A percentile compares a stretch with the other conserved stretches of the same genome.
phyloP scores from a whole-genome alignment of 179 eudicot genomes.

The Corrigiola litoralis region DNA sequence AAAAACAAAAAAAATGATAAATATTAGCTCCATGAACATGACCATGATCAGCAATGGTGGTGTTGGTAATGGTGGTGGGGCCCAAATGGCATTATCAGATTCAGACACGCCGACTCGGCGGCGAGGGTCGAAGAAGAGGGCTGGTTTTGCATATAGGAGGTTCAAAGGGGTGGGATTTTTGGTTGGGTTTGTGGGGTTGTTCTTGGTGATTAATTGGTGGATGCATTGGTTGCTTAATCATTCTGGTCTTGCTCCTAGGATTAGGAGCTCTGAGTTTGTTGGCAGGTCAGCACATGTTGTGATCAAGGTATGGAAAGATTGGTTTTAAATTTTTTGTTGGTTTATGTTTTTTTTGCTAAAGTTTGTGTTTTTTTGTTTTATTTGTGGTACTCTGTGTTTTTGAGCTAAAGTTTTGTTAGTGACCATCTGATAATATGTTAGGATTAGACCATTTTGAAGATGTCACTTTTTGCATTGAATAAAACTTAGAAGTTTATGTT shows the following conservation, averaged over 20 bases:
- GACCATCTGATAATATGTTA: too few species aligned
- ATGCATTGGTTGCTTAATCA: slow-evolving; percentile 37
- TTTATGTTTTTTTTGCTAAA: neutral
- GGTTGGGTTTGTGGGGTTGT: slow-evolving; percentile 32
- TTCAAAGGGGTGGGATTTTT: slow-evolving; percentile 32
- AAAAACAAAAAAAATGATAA: neutral
- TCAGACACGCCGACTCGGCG: slow-evolving; percentile 17
- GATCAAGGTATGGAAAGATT: slow-evolving; percentile 21
- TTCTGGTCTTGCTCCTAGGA: slow-evolving; percentile 19
- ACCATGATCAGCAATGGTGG: too few species aligned
- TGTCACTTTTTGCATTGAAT: too few species aligned
- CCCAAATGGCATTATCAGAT: slow-evolving; percentile 16
- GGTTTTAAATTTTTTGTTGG: neutral
- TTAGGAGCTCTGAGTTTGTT: slow-evolving; percentile 13
- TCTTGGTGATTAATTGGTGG: slow-evolving; percentile 41
- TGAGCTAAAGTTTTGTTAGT: too few species aligned
- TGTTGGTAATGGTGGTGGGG: too few species aligned
- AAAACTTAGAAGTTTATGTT: too few species aligned
- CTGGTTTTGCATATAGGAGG: slow-evolving; percentile 18
- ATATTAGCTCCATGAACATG: slow-evolving; percentile 26
- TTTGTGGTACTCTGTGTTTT: too few species aligned
- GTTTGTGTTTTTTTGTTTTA: too few species aligned
- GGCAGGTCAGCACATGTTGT: too few species aligned
- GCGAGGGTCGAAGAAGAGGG: slow-evolving; percentile 20
- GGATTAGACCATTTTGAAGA: too few species aligned